Evolutionary conservation across 2,329 filamentous ascomycete genomes (phyloP).

Genomic region (Alternaria conjuncta): DNA sequence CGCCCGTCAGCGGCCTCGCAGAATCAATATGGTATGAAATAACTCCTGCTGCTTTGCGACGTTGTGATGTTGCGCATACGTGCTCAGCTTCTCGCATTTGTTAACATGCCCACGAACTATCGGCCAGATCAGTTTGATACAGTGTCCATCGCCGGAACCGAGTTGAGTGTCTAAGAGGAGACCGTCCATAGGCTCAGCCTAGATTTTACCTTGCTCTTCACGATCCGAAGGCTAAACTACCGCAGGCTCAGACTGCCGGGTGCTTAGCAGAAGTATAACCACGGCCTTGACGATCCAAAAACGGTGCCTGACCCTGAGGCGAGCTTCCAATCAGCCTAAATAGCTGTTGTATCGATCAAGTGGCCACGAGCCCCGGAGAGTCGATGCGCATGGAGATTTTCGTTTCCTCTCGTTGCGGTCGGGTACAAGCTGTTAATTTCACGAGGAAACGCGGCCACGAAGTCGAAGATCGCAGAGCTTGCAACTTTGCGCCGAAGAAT

Average conservation of each 20-base stretch:
- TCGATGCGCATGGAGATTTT: background rate
- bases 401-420: background rate
- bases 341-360: background rate
- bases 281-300: background rate
- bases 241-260: background rate
- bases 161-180: background rate
- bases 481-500: background rate
- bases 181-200: too few relatives aligned
- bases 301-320: background rate
- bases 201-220: background rate
- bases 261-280: background rate
- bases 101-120: background rate
- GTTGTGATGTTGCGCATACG: background rate
- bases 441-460: background rate
- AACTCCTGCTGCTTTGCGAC: background rate
- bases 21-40: background rate
- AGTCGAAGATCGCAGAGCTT: background rate
- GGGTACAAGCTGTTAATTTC: background rate
- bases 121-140: background rate
- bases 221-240: background rate
- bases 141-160: background rate
- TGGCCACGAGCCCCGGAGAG: background rate
- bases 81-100: background rate
- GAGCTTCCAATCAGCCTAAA: background rate
- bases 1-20: background rate